These are phyloP conservation scores for Spirogloea muscicola DNA, from an alignment of 139 green algal genomes.

Conservation along the genomic window DNA sequence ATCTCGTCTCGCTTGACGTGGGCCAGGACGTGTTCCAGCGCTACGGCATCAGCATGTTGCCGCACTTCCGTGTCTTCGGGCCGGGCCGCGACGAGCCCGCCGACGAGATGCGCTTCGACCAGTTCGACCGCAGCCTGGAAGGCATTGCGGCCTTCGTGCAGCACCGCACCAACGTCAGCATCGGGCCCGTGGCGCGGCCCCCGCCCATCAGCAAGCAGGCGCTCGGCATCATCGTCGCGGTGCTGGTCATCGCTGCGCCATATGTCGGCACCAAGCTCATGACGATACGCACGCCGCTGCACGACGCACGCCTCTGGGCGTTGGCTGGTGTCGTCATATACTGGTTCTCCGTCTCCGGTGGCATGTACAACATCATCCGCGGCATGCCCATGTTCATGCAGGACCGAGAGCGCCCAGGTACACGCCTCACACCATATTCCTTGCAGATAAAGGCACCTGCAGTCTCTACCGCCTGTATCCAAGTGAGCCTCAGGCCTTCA, in stretches of 20 bases:
- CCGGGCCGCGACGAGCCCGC: background rate
- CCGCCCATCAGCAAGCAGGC: slow-evolving; percentile 16
- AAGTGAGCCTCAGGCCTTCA: too few relatives aligned
- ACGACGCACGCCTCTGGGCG: slow-evolving; percentile 22
- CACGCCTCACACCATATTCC: too few relatives aligned
- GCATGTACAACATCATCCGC: slow-evolving; percentile 52
- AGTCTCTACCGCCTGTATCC: too few relatives aligned
- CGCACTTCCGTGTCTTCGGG: slow-evolving; percentile 13
- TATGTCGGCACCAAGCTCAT: slow-evolving; percentile 11
- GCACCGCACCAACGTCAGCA: background rate
- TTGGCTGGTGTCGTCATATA: slow-evolving; percentile 21
- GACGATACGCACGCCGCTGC: slow-evolving; percentile 16
- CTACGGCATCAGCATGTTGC: slow-evolving; percentile 24
- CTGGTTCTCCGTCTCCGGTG: slow-evolving; percentile 46
- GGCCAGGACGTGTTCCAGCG: slow-evolving; percentile 5
- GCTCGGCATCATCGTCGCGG: background rate
- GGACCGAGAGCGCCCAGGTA: slow-evolving; percentile 23
- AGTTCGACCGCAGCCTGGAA: slow-evolving; percentile 5
- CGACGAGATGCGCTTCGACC: slow-evolving; percentile 20
- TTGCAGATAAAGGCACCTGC: too few relatives aligned
- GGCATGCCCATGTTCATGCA: slow-evolving; percentile 36
- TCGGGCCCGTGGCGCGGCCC: slow-evolving; percentile 29
- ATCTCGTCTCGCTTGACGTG: too few relatives aligned
- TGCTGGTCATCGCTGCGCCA: slow-evolving; percentile 3
- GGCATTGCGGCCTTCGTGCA: slow-evolving; percentile 23